phyloP scores from a whole-genome alignment of 2,329 filamentous ascomycete species.

The Pezicula radicicola region DNA sequence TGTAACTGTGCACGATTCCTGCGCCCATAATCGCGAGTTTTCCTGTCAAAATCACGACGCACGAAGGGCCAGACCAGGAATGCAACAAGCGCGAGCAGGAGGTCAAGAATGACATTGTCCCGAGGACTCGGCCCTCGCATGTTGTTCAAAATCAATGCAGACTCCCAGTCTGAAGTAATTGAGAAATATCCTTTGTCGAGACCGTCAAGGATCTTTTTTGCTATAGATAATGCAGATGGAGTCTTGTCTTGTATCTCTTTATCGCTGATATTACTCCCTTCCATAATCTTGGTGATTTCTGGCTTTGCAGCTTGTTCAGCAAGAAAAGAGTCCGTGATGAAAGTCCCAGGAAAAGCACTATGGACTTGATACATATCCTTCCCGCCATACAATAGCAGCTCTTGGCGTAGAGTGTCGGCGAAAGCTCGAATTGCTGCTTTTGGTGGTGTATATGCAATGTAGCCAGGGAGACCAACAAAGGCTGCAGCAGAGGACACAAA shows the following conservation, averaged over 20 bases:
- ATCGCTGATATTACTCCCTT: conserved; percentile 6
- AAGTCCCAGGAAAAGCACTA: conserved; percentile 9
- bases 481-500: conserved; percentile 8
- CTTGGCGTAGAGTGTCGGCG: conserved; percentile 10
- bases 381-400: conserved; percentile 7
- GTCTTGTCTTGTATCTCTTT: conserved; percentile 4
- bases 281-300: conserved; percentile 9
- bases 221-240: not conserved
- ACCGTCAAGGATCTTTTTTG: conserved; percentile 4
- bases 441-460: conserved; percentile 7
- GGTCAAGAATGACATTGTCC: conserved; percentile 7
- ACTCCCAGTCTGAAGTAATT: conserved; percentile 7
- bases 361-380: conserved; percentile 9
- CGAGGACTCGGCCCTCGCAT: conserved; percentile 10
- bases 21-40: conserved; percentile 3
- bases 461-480: conserved; percentile 9
- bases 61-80: conserved; percentile 8
- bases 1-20: too few relatives aligned
- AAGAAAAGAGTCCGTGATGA: conserved; percentile 10
- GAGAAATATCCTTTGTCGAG: conserved; percentile 7
- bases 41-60: conserved; percentile 5
- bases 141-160: conserved; percentile 9
- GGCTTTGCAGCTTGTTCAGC: conserved; percentile 9
- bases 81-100: conserved; percentile 3
- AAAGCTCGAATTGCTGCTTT: conserved; percentile 11